phyloP scores from a whole-genome alignment of 2,329 filamentous ascomycete species.

The Aureobasidium sp. region DNA sequence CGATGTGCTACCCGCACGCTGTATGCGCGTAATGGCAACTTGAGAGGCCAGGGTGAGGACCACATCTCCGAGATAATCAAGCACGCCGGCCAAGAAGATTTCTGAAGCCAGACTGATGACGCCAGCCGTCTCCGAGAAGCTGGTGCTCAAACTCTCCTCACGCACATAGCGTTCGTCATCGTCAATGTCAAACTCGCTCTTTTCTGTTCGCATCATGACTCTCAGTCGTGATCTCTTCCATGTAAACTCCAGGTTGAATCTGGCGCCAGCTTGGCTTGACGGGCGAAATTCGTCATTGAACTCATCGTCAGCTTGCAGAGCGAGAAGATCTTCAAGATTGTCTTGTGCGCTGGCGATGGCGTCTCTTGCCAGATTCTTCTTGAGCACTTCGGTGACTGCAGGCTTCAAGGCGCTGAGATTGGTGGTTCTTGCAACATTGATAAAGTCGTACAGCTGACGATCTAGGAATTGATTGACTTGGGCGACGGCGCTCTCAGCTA shows the following conservation, averaged over 20 bases:
- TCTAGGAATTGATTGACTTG: constrained; percentile 91
- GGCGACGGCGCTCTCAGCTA: constrained; percentile 63
- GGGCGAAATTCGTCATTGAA: constrained; percentile 42
- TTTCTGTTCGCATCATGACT: constrained; percentile 96
- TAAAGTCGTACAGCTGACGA: constrained; percentile 82
- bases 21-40: constrained; percentile 63
- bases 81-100: constrained; percentile 89
- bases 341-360: constrained; percentile 78
- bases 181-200: constrained; percentile 96
- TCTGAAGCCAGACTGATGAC: constrained; percentile 81
- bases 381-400: constrained; percentile 79
- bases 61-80: constrained; percentile 91
- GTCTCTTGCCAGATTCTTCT: constrained; percentile 79
- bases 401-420: constrained; percentile 67
- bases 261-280: constrained; percentile 30
- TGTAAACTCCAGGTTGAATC: constrained; percentile 85
- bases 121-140: constrained; percentile 42
- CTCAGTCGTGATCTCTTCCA: constrained; percentile 91
- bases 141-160: constrained; percentile 63
- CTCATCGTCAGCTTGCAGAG: constrained; percentile 65
- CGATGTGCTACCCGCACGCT: constrained; percentile 27
- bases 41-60: constrained; percentile 81
- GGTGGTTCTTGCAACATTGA: constrained; percentile 73
- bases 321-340: constrained; percentile 80
- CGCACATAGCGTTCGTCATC: constrained; percentile 87